Evolutionary conservation across 768 basidiomycete genomes (phyloP), one percentile per base, ranked within the genome.

Genomic region (Boletus rubropictus): DNA sequence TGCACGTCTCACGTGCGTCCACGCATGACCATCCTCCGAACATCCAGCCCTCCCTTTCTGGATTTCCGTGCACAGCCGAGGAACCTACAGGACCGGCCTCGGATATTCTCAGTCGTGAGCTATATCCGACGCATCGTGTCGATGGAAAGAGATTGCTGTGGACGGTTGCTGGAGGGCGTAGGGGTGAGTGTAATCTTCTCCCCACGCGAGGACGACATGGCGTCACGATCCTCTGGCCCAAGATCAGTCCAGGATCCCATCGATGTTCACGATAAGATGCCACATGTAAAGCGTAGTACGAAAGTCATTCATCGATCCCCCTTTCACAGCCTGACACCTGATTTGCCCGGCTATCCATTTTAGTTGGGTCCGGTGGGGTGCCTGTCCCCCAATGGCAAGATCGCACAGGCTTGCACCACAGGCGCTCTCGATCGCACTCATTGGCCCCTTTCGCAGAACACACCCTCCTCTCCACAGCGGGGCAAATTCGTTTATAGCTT

Each of bases 111-210:
- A 32, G 24, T 10, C 14, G 17, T 34, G 31, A 52, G 3, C 59
- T 48, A 50, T 48, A 61, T 60, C 39, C 48, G 59, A 46, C 8
- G 1, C n/a, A n/a, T n/a, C n/a, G n/a, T n/a, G n/a, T n/a, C n/a
- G 27, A 12, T 34, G 31, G 34, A 25, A 25, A 6, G 24, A 4
- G 14, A 1, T 12, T 29, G 29, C 29, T 31, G 29, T 31, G 14
- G 29, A 17, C 48, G 39, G 48, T 50, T 31, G 29, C 29, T 31
- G 12, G 29, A 28, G 42, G 60, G 57, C 41, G 21, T 41, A 60
- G 60, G 24, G 57, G 60, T 39, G 34, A 40, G 11, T 29, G 3
- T 25, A 7, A 32, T 34, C 29, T 20, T 24, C 11, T 2, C 17
- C 32, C 15, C 51, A 48, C 46, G 52, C 27, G 55, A 53, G 42